Percentiles rank a stretch among this genome's conserved stretches.
These are phyloP conservation scores for Tuber calosporum DNA, from an alignment of 495 filamentous ascomycete species.

Conservation along the genomic window DNA sequence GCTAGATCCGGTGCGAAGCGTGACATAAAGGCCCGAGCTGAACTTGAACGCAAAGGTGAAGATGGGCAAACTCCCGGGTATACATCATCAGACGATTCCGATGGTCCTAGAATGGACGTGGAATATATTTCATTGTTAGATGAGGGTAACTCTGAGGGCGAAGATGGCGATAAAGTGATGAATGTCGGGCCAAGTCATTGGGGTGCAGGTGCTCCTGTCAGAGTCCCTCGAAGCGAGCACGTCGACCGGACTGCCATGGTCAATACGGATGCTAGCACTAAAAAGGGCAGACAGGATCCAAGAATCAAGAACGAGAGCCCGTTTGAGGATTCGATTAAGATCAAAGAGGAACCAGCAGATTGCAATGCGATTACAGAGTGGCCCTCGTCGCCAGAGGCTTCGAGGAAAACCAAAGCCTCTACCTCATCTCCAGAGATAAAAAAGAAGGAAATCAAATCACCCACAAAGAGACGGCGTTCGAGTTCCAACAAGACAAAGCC, in stretches of 20 bases:
- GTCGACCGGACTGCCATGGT: slow-evolving; percentile 28
- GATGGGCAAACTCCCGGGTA: slow-evolving; percentile 13
- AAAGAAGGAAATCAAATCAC: slow-evolving; percentile 4
- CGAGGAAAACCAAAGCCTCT: slow-evolving; percentile 6
- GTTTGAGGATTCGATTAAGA: slow-evolving; percentile 34
- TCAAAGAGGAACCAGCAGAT: slow-evolving; percentile 36
- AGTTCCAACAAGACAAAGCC: slow-evolving; percentile 14
- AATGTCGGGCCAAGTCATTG: slow-evolving; percentile 8
- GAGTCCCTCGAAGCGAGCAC: slow-evolving; percentile 33
- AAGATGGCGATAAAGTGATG: slow-evolving; percentile 12
- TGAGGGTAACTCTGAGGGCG: slow-evolving; percentile 12
- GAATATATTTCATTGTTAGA: slow-evolving; percentile 36
- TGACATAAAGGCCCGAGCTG: slow-evolving; percentile 5
- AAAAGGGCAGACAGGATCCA: slow-evolving; percentile 28
- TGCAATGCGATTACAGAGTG: slow-evolving; percentile 7
- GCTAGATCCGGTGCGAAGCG: background rate
- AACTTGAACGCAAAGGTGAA: slow-evolving; percentile 8
- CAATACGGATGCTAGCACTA: slow-evolving; percentile 31
- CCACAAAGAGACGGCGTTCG: slow-evolving; percentile 14
- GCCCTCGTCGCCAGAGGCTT: slow-evolving; percentile 5
- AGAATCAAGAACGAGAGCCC: slow-evolving; percentile 32
- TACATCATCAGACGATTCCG: slow-evolving; percentile 27
- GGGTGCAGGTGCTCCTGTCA: slow-evolving; percentile 36
- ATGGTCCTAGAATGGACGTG: slow-evolving; percentile 37
- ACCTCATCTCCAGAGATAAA: slow-evolving; percentile 8